Base-by-base conservation (phyloP, 2,329 filamentous ascomycete genomes). In the Colletotrichum sp. region DNA sequence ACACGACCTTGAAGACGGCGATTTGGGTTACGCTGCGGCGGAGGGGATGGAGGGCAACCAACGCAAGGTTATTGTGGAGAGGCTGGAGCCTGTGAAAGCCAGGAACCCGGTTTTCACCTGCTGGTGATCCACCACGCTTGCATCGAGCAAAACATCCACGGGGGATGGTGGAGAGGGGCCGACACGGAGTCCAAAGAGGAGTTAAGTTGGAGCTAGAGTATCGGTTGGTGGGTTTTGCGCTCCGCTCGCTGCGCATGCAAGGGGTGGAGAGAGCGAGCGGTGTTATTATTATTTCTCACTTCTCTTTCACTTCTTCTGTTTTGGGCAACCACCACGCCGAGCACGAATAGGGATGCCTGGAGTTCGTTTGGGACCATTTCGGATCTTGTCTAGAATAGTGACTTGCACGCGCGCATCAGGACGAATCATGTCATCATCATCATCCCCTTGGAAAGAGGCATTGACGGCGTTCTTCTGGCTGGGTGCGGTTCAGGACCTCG, bases 71-170 rank as follows among this genome's bases (percentile, higher is more conserved):
- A 99, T 99, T 88, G 96, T 99, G 64, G 97, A 99, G 88, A 90
- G 97, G 78, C 87, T 99, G 75, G 97, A 99, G 88, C 95, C 96
- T 76, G 97, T 99, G 77, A 99, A 99, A 89, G 95, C 93, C 82
- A 94, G 94, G 83, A 98, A 98, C 83, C 97, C 97, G 3, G 96
- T 99, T 36, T 99, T 99, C 85, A 98, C 95, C 60, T 99, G 97
- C 95, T 99, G 97, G 88, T 99, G 87, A 87, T 69, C 70, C 70
- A 69, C 70, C 21, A 12, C 34, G 59, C 34, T 49, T 65, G 70
- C 73, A 69, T 39, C 59, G 70, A 73, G 70, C 57, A 69, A 69
- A 67, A 67, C 62, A 63, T 55, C n/a, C 10, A 64, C 28, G 69
- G 64, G 36, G 63, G 59, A 30, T 62, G 28, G 52, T 62, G 30